Evolutionary conservation across 257 asterid species (phyloP), one percentile per base, ranked within the genome.

Genomic region (Penstemon barbatus): DNA sequence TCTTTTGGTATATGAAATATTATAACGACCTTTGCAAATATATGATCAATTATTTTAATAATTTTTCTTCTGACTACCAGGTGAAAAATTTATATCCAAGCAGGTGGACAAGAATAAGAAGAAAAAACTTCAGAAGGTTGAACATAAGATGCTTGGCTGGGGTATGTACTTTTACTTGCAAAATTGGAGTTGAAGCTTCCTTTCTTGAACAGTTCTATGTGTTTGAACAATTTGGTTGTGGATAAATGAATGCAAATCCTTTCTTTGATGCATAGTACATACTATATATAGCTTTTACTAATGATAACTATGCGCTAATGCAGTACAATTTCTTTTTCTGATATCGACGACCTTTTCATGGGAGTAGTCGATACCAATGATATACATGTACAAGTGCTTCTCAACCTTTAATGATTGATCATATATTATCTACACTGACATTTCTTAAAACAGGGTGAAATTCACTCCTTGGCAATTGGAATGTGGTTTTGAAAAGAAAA

Each of bases 101-200:
- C 90, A 87, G 78, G 84, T 77, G 68, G 99, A 94, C 82, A 91
- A 91, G 80, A 86, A 77, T 63, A 94, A 87, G 90, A 91, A 91
- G 89, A 91, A 68, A 74, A 94, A 91, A 70, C 83, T 87, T 78
- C 91, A 94, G 82, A 82, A 81, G 78, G 95, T 85, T 58, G 99
- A 94, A 78, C 86, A 82, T 70, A 94, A 94, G 85, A 89, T 94
- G 96, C 87, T 91, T 74, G 96, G 99, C 70, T 94, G 99, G 99
- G 99, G 99, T 94, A 86, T 9, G 90, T 69, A 68, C 76, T 68
- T 13, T 49, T 62, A 60, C 45, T 18, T 65, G 59, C 58, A 56
- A 52, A 13, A 56, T 71, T 74, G 65, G 33, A 69, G 42, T 39
- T 51, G 15, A 7, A 63, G 19, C 39, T 58, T 48, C 36, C 50